These are phyloP conservation scores for Dioscorea zingiberensis DNA, from an alignment of 106 monocot species.

Conservation along the genomic window DNA sequence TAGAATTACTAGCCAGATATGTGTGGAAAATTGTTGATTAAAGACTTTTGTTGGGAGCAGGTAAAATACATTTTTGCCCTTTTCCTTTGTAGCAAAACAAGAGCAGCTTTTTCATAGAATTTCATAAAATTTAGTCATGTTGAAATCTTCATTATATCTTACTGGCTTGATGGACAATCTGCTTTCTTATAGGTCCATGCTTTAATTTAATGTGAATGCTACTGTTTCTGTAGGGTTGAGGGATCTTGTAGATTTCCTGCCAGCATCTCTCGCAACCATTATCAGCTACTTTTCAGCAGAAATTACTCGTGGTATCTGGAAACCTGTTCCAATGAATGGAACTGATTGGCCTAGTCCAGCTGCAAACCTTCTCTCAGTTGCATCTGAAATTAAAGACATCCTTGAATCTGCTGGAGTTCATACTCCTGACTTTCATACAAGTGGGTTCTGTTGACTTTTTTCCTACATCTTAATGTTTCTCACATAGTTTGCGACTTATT, in stretches of 20 bases:
- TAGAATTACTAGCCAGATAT: too few species aligned
- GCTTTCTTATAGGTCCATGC: not conserved
- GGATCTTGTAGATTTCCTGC: constrained; percentile 73
- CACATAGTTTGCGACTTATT: too few species aligned
- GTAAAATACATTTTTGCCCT: too few species aligned
- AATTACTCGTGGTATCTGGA: constrained; percentile 93
- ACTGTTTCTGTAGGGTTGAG: constrained; percentile 37
- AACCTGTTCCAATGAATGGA: constrained; percentile 81
- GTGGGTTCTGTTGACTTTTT: constrained; percentile 12
- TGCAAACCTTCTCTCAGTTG: constrained; percentile 57
- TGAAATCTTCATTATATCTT: too few species aligned
- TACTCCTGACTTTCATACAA: constrained; percentile 35
- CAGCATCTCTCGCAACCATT: constrained; percentile 82
- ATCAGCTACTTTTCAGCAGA: constrained; percentile 87
- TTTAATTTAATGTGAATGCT: not conserved
- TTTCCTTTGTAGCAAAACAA: too few species aligned
- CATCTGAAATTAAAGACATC: constrained; percentile 70
- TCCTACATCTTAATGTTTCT: too few species aligned
- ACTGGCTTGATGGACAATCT: too few species aligned
- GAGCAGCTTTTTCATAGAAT: too few species aligned
- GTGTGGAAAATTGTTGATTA: too few species aligned
- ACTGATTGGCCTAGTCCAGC: constrained; percentile 88
- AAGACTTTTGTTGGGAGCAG: too few species aligned
- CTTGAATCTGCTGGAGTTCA: constrained; percentile 79
- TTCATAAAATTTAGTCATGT: too few species aligned